phyloP scores from a whole-genome alignment of 1,284 basidiomycete species.

The Cryptococcus deneoformans region DNA sequence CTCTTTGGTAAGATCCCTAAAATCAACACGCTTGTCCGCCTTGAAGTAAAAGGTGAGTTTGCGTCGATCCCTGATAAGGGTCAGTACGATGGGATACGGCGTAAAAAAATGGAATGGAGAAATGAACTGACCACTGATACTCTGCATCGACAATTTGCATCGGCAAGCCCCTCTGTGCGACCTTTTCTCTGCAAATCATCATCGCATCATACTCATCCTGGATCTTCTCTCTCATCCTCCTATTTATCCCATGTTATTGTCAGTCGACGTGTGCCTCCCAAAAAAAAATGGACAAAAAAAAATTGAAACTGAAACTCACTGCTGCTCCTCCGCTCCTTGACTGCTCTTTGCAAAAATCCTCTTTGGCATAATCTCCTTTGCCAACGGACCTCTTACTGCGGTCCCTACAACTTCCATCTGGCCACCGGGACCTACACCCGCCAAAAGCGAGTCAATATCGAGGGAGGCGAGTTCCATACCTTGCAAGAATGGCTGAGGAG shows the following conservation, averaged over 20 bases:
- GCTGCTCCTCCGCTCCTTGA: slow-evolving; percentile 65
- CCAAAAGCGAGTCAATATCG: slow-evolving; percentile 36
- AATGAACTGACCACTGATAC: slow-evolving; percentile 78
- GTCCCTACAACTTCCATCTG: slow-evolving; percentile 37
- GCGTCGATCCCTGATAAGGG: slow-evolving; percentile 73
- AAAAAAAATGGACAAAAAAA: not conserved
- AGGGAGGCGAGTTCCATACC: slow-evolving; percentile 38
- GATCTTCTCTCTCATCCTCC: slow-evolving; percentile 70
- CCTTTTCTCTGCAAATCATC: slow-evolving; percentile 85
- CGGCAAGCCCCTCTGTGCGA: slow-evolving; percentile 84
- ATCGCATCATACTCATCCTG: slow-evolving; percentile 92
- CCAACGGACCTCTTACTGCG: slow-evolving; percentile 36
- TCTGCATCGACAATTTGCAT: slow-evolving; percentile 99
- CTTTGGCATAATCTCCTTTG: slow-evolving; percentile 92
- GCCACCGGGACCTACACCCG: slow-evolving; percentile 41
- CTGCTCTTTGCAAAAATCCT: slow-evolving; percentile 93
- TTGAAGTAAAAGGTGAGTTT: slow-evolving; percentile 98
- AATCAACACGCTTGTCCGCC: slow-evolving; percentile 94
- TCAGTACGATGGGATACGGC: not conserved
- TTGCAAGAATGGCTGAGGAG: not conserved
- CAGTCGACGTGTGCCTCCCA: not conserved
- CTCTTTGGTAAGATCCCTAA: slow-evolving; percentile 70
- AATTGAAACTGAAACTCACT: slow-evolving; percentile 55
- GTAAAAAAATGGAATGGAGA: not conserved
- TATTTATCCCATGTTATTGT: slow-evolving; percentile 38